Conservation (phyloP, 2,329 filamentous ascomycete species). For the Paracorniculantispora psalliotae region DNA sequence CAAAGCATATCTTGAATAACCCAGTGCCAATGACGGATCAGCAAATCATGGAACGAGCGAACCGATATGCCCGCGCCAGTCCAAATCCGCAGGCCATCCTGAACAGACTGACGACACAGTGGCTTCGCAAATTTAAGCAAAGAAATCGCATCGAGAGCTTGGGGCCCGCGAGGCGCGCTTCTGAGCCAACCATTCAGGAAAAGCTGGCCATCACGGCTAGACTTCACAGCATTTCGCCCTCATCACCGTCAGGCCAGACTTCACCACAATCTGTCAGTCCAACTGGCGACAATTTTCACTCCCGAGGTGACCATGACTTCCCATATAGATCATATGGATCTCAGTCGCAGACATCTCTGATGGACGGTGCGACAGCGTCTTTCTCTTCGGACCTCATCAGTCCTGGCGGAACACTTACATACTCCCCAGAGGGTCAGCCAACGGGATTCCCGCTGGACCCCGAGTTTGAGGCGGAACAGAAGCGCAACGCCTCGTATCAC, state of each 20-base stretch:
- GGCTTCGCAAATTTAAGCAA: conserved; percentile 94
- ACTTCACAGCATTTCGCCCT: conserved; percentile 58
- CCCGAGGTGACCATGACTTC: conserved; percentile 29
- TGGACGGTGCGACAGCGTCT: conserved; percentile 44
- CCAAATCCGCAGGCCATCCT: conserved; percentile 65
- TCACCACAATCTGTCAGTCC: conserved; percentile 67
- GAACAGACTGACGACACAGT: conserved; percentile 66
- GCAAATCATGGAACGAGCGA: conserved; percentile 80
- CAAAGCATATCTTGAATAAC: conserved; percentile 82
- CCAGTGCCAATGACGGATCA: conserved; percentile 68
- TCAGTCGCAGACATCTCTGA: conserved; percentile 30
- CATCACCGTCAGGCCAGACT: conserved; percentile 61
- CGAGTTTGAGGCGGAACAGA: conserved; percentile 55
- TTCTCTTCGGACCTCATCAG: conserved; percentile 70
- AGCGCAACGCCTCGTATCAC: conserved; percentile 79
- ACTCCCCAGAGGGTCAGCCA: conserved; percentile 68
- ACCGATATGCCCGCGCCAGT: conserved; percentile 69
- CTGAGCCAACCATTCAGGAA: conserved; percentile 67
- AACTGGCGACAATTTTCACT: conserved; percentile 61
- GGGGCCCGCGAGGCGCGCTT: conserved; percentile 51
- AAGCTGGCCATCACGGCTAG: conserved; percentile 52
- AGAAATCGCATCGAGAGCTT: conserved; percentile 61
- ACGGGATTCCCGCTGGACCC: conserved; percentile 56
- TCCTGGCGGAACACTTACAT: conserved; percentile 67
- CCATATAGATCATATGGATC: conserved; percentile 29